phyloP scores from a whole-genome alignment of 176 grass and related monocot species.

The Zizania latifolia region DNA sequence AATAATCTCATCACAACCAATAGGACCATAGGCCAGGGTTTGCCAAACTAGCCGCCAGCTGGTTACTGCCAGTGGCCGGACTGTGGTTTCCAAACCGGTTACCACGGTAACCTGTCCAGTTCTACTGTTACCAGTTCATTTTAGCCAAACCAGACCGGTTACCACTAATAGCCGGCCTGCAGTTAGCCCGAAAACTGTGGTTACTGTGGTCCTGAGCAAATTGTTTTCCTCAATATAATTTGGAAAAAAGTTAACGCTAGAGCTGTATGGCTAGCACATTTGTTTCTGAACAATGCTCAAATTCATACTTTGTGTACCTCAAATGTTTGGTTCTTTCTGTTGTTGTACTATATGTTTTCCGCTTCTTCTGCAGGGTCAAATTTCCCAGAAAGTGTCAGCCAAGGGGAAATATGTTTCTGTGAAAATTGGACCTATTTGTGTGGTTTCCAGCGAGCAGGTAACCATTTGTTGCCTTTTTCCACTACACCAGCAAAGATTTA shows the following conservation, averaged over 20 bases:
- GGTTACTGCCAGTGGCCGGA: too few relatives aligned
- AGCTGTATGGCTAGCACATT: not conserved
- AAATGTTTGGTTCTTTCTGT: not conserved
- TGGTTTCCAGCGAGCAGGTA: conserved; percentile 77
- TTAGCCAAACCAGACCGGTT: too few relatives aligned
- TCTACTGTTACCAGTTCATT: too few relatives aligned
- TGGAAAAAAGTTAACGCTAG: not conserved
- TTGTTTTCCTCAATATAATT: not conserved
- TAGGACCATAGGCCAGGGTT: too few relatives aligned
- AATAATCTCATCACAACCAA: not conserved
- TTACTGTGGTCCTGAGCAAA: too few relatives aligned
- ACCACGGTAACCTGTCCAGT: too few relatives aligned
- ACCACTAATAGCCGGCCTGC: too few relatives aligned
- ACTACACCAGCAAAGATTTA: not conserved
- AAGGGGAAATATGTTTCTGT: conserved; percentile 76
- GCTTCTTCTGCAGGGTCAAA: conserved; percentile 42
- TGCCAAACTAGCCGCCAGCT: too few relatives aligned
- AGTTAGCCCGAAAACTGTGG: too few relatives aligned
- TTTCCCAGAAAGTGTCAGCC: conserved; percentile 62
- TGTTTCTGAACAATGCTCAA: not conserved
- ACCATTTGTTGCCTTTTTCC: not conserved
- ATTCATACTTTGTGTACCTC: not conserved
- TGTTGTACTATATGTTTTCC: not conserved
- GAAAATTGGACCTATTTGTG: conserved; percentile 75
- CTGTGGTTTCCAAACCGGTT: too few relatives aligned